These are phyloP conservation scores for Paraconiothyrium brasiliense DNA, from an alignment of 2,329 filamentous ascomycete species.

Conservation along the genomic window DNA sequence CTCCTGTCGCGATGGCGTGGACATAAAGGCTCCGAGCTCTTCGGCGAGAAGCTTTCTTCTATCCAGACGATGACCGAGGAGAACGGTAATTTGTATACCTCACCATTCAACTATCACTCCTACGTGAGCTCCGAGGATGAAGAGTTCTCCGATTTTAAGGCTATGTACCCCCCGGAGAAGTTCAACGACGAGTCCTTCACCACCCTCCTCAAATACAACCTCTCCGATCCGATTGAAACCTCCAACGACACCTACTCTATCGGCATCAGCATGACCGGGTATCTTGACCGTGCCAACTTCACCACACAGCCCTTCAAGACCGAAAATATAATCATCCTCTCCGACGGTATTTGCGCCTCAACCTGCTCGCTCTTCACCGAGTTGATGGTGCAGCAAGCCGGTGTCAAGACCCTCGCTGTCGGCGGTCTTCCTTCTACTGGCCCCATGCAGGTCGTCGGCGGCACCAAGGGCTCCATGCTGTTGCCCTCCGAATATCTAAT, in stretches of 20 bases:
- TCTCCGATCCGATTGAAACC: conserved; percentile 45
- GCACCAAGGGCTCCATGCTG: conserved; percentile 55
- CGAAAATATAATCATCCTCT: conserved; percentile 52
- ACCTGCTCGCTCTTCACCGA: conserved; percentile 59
- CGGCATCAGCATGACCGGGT: conserved; percentile 44
- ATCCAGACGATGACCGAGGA: conserved; percentile 22
- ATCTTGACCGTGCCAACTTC: conserved; percentile 35
- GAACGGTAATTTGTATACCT: conserved; percentile 39
- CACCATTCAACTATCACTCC: conserved; percentile 48
- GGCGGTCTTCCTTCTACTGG: conserved; percentile 53
- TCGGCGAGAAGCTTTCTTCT: conserved; percentile 35
- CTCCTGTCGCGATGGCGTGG: conserved; percentile 59
- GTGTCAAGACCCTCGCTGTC: conserved; percentile 54
- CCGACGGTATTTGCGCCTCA: conserved; percentile 57
- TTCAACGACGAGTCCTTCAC: conserved; percentile 51
- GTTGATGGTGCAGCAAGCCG: conserved; percentile 56
- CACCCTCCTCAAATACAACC: conserved; percentile 50
- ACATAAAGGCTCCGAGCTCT: conserved; percentile 44
- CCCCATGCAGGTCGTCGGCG: conserved; percentile 56
- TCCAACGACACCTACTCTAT: conserved; percentile 39
- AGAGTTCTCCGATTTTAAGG: conserved; percentile 46
- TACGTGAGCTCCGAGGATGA: conserved; percentile 37
- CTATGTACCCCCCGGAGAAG: conserved; percentile 47
- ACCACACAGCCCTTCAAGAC: conserved; percentile 48
- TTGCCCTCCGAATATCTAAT: conserved; percentile 37